Evolutionary conservation across 2,329 filamentous ascomycete species (phyloP), one percentile per base, ranked within the genome.

Genomic region (Gremmenia infestans): DNA sequence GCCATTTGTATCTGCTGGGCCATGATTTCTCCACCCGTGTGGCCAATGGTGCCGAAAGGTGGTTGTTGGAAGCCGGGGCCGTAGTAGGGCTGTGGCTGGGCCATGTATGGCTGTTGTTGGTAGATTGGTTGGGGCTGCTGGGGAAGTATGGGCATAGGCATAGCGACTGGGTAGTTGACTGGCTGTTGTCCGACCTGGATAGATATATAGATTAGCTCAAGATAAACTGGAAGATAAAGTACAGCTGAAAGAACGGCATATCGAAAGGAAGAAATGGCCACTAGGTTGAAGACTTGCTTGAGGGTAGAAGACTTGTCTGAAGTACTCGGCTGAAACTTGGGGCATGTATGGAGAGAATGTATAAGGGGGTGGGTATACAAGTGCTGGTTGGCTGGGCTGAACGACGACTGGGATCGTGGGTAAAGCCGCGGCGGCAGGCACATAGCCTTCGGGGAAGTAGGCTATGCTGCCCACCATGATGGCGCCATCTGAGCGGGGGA

Each of bases 401-500:
- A 54, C 14, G 37, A 56, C 48, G 51, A 55, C 25, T 11, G 47
- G 39, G 9, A 58, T 35, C 17, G 47, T 12, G n/a, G 51, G 36
- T 17, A n/a, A 43, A 22, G 48, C 52, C 8, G 49, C n/a, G 45
- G 51, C 45, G 32, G 28, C 37, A 40, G 48, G 47, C 39, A 50
- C 36, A 23, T 61, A 54, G 3, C n/a, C 36, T 15, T 45, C 19
- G 25, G 57, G 58, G 28, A 59, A 50, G 25, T 65, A 67, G 28
- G 54, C 54, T 37, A 62, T 25, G 14, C 62, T 63, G 15, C 60
- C 58, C 9, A 65, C 48, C 22, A 66, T 17, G 39, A 66, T 60
- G 11, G 60, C 50, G 17, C 64, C 64, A 56, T 69, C 67, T 23
- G 58, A 39, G 11, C 67, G 80, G 59, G 82, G 81, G 52, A 79